Percentiles rank a stretch among this genome's conserved stretches.
phyloP scores from a whole-genome alignment of 169 alveolate genomes.

The Eimeria necatrix region DNA sequence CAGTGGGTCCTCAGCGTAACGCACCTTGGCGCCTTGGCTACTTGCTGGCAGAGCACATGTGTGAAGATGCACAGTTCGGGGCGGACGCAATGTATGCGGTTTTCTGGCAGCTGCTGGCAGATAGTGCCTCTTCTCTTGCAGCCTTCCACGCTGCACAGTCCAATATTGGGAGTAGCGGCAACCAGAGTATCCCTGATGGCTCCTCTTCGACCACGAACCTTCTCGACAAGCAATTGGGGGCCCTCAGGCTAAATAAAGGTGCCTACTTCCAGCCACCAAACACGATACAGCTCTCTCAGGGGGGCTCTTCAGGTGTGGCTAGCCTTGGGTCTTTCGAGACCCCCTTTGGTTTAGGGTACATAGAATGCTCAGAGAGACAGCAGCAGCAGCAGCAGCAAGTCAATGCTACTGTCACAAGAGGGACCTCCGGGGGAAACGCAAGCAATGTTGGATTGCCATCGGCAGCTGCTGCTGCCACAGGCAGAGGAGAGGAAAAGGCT shows the following conservation, averaged over 20 bases:
- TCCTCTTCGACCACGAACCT: background rate
- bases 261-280: background rate
- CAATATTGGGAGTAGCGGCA: background rate
- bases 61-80: conserved; percentile 31
- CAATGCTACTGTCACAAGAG: background rate
- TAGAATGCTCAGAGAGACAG: conserved; percentile 20
- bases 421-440: background rate
- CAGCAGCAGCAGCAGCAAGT: conserved; percentile 17
- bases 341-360: conserved; percentile 29
- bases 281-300: background rate
- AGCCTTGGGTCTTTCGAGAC: conserved; percentile 35
- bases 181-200: background rate
- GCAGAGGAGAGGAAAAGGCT: background rate
- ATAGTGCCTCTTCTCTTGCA: background rate
- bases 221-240: conserved; percentile 26
- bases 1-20: conserved; percentile 4
- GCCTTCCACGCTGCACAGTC: background rate
- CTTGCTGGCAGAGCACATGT: conserved; percentile 23
- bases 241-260: background rate
- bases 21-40: background rate
- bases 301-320: background rate
- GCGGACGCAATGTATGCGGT: background rate
- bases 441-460: background rate
- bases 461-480: background rate
- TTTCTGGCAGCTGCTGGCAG: conserved; percentile 17